A percentile compares a stretch with the other conserved stretches of the same genome.
These are phyloP conservation scores for Phytophthora boehmeriae DNA, from an alignment of 352 stramenopile species.

Conservation along the genomic window DNA sequence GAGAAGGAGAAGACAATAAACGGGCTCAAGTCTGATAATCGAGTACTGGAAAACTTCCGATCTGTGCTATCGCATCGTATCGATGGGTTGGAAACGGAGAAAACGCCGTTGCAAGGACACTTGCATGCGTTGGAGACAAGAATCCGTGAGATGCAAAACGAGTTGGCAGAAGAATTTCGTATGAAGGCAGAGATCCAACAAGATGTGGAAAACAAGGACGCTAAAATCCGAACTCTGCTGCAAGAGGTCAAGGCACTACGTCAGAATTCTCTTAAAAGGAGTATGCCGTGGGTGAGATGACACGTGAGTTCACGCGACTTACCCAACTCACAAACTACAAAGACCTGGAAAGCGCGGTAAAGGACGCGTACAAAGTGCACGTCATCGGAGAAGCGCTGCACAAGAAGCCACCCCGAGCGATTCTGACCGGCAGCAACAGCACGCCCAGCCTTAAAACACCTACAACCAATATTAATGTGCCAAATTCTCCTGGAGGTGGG, in stretches of 20 bases:
- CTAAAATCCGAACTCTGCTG: conserved; percentile 74
- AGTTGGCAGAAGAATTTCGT: conserved; percentile 77
- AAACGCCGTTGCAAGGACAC: conserved; percentile 74
- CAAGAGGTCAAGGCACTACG: conserved; percentile 80
- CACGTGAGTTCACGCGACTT: conserved; percentile 73
- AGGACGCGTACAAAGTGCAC: conserved; percentile 78
- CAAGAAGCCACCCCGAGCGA: conserved; percentile 58
- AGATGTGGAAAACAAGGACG: conserved; percentile 73
- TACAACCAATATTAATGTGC: conserved; percentile 4
- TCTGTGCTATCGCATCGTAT: conserved; percentile 81
- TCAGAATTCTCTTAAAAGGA: conserved; percentile 82
- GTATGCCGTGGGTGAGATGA: conserved; percentile 81
- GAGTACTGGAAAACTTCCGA: conserved; percentile 83
- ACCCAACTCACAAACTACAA: conserved; percentile 79
- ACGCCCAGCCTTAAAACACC: not conserved
- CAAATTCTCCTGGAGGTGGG: conserved; percentile 21
- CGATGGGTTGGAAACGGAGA: conserved; percentile 73
- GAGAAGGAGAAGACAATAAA: conserved; percentile 79
- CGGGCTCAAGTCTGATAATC: conserved; percentile 73
- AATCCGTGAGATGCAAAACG: conserved; percentile 79
- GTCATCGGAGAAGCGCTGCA: conserved; percentile 72
- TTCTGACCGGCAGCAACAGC: conserved; percentile 9
- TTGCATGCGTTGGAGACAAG: conserved; percentile 60
- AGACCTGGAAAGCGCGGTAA: conserved; percentile 79
- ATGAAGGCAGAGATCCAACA: conserved; percentile 64